Evolutionary conservation across 139 green algal genomes (phyloP).

Genomic region (Chlorella sp.): DNA sequence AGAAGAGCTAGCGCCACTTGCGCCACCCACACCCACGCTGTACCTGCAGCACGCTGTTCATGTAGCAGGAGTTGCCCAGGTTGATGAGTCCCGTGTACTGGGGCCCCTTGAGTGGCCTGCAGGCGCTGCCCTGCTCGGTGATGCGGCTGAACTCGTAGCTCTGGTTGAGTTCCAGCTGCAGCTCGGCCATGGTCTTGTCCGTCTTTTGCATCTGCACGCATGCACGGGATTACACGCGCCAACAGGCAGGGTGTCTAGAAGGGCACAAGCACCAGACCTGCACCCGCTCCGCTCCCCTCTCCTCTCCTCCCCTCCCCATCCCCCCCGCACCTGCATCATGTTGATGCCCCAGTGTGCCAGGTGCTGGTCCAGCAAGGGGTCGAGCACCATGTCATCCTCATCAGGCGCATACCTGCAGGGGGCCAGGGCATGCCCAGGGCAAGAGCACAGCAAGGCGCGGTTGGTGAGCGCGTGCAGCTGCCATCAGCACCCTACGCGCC

Average conservation of each 20-base stretch:
- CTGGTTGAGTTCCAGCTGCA: conserved; percentile 82
- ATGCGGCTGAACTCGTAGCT: conserved; percentile 86
- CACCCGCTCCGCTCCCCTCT: too few relatives aligned
- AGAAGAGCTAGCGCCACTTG: too few relatives aligned
- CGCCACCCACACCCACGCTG: too few relatives aligned
- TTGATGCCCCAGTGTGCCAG: conserved; percentile 98
- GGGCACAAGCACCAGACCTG: neutral
- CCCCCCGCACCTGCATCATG: conserved; percentile 68
- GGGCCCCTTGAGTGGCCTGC: conserved; percentile 70
- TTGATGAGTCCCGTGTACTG: conserved; percentile 89
- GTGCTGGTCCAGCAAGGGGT: conserved; percentile 78
- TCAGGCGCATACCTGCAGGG: conserved; percentile 76
- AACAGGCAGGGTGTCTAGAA: conserved; percentile 1
- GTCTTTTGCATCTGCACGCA: conserved; percentile 87
- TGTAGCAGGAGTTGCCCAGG: conserved; percentile 97
- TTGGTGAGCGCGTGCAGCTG: neutral
- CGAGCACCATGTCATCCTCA: conserved; percentile 96
- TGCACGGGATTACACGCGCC: neutral
- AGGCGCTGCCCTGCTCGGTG: conserved; percentile 74
- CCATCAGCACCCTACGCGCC: neutral
- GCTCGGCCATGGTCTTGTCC: conserved; percentile 94
- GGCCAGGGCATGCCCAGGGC: too few relatives aligned
- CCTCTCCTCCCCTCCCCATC: neutral
- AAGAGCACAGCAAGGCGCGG: too few relatives aligned
- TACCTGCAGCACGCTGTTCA: conserved; percentile 86